A percentile compares a stretch with the other conserved stretches of the same genome.
phyloP scores from a whole-genome alignment of 2,329 filamentous ascomycete species.

The Domatiomyces catenatus region DNA sequence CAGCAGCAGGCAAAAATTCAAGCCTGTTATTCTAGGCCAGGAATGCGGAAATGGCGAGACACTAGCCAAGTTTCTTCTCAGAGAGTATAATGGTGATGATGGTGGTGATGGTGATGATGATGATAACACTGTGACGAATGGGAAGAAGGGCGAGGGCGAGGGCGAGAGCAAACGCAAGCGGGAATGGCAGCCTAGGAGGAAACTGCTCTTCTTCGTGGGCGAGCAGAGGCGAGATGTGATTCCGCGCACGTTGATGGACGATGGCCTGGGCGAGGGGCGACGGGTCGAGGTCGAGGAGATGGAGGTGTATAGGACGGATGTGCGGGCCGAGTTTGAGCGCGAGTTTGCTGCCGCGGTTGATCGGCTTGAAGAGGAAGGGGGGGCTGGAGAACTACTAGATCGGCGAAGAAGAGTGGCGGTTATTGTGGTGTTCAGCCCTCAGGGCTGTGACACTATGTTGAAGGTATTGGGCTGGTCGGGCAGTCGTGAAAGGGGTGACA shows the following conservation, averaged over 20 bases:
- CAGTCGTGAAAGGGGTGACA: slow-evolving; percentile 6
- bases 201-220: slow-evolving; percentile 74
- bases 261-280: slow-evolving; percentile 16
- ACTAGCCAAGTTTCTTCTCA: slow-evolving; percentile 61
- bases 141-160: slow-evolving; percentile 8
- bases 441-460: slow-evolving; percentile 47
- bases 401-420: slow-evolving; percentile 17
- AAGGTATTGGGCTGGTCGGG: slow-evolving; percentile 33
- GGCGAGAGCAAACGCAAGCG: slow-evolving; percentile 4
- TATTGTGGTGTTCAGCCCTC: slow-evolving; percentile 42
- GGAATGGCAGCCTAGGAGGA: slow-evolving; percentile 24
- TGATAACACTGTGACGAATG: no score
- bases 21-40: slow-evolving; percentile 54
- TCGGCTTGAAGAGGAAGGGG: slow-evolving; percentile 24
- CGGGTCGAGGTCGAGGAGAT: slow-evolving; percentile 57
- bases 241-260: slow-evolving; percentile 57
- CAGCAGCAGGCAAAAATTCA: slow-evolving; percentile 1
- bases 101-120: no score
- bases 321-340: slow-evolving; percentile 60
- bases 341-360: slow-evolving; percentile 45
- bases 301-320: slow-evolving; percentile 72
- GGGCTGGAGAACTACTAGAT: neutral
- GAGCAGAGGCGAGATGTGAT: slow-evolving; percentile 84
- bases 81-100: slow-evolving; percentile 46
- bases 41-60: slow-evolving; percentile 74